Evolutionary conservation across 768 basidiomycete species (phyloP), one percentile per base, ranked within the genome.

Genomic region (Russula vinacea): DNA sequence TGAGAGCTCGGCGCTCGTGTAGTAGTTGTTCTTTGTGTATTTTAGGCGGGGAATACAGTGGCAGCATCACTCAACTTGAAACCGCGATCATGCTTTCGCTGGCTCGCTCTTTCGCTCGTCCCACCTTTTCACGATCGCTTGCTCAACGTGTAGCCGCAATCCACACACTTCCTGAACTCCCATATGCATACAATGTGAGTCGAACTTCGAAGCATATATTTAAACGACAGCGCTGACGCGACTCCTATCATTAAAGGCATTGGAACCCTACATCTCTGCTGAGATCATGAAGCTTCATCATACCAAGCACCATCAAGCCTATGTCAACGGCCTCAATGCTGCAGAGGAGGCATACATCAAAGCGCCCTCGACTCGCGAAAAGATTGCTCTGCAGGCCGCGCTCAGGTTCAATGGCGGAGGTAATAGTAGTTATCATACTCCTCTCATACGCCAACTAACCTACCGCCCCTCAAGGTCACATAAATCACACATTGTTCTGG

Each of bases 401-500:
- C 79, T 99, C 73, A 98, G 94, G 78, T 99, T 98, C 78, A 96
- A 97, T 75, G 95, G 95, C n/a, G 95, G 95, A 71, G 92, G 93
- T 84, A 57, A 24, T 5, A 22, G 10, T 47, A 35, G 22, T 19
- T 11, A 11, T 22, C 5, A 10, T 53, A 13, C 22, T 47, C 45
- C n/a, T 22, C 9, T 45, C n/a, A 22, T 45, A 3, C 19, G 13
- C 44, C n/a, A 22, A 22, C 45, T 47, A 24, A 47, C 19, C 22
- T 47, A 45, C 44, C n/a, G 19, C 22, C 45, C n/a, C 22, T 1
- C 22, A 22, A 89, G 91, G 92, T 3, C 94, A 95, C 72, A 92
- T 95, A 74, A 97, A 97, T 76, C 94, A 96, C 76, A 85, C 94
- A 16, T 80, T 98, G 39, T 99, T 99, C 82, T 99, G 97, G 97